Base-by-base conservation (phyloP, 1,284 basidiomycete species). In the Fomitopsis schrenkii region DNA sequence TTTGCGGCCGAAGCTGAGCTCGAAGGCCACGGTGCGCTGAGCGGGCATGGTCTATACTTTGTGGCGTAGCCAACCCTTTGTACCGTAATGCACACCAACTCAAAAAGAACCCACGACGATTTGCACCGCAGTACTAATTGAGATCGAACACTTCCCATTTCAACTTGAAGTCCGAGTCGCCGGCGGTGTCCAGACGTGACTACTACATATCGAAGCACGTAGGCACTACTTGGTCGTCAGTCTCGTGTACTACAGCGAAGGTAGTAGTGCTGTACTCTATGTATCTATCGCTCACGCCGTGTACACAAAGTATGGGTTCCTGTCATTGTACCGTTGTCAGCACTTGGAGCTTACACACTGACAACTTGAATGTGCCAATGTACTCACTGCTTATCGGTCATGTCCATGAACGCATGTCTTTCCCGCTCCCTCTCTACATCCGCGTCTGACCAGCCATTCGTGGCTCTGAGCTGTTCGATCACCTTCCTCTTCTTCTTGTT, bases 391-490 rank as follows among this genome's bases (percentile, higher is more conserved):
- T 67, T 82, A 67, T 88, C 86, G 0, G 87, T 88, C 66, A 88
- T 67, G 70, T 89, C 86, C 35, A 80, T 70, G 67, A 90, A 89
- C 2, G 87, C 86, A 57, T 83, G 79, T 54, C 77, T 76, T 63
- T 88, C 83, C 36, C 82, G 75, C 66, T 88, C 84, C 58, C 77
- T 76, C 67, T 78, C 76, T 7, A 89, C 70, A 61, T 87, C 83
- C 26, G 73, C 79, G 53, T 87, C 81, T 0, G 80, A 77, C 86
- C 86, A 88, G 0, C 83, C 81, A 41, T 77, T 76, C 26, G 75
- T 71, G 40, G 66, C 73, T 67, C 82, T 84, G 59, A 80, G 64
- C 56, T 76, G 77, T 41, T 76, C 80, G 1, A 88, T 73, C 33
- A 63, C 64, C 5, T 71, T 71, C 35, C 61, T 63, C 66, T 85